Conservation (phyloP, 208 protist species). For the Wallacemonas collosoma region DNA sequence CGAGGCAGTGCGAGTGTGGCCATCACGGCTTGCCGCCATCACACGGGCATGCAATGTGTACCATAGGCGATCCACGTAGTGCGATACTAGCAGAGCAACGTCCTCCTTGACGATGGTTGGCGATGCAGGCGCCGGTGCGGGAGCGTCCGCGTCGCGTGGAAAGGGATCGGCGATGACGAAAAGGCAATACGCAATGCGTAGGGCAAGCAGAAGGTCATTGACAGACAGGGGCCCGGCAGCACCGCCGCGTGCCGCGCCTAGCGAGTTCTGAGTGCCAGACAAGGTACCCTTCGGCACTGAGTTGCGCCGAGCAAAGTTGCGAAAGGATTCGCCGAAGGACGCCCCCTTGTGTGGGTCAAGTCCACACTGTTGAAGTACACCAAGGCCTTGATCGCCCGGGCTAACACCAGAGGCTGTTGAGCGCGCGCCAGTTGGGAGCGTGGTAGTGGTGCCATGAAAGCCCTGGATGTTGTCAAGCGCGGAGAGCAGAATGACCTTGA, state of each 20-base stretch:
- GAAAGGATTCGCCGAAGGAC: background rate
- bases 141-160: background rate
- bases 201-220: slow-evolving; percentile 25
- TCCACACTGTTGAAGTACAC: no score
- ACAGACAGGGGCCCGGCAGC: background rate
- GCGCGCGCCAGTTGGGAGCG: background rate
- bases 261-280: background rate
- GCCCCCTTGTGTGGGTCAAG: background rate
- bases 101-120: slow-evolving; percentile 24
- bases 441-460: background rate
- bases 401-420: no score
- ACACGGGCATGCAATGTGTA: slow-evolving; percentile 18
- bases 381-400: no score
- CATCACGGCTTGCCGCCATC: background rate
- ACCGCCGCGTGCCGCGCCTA: background rate
- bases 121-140: background rate
- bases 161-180: slow-evolving; percentile 21
- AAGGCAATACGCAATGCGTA: slow-evolving; percentile 41
- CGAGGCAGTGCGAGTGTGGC: background rate
- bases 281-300: background rate
- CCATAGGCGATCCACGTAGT: slow-evolving; percentile 77
- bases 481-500: slow-evolving; percentile 33
- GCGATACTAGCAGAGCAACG: slow-evolving; percentile 53
- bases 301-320: background rate
- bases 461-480: slow-evolving; percentile 35